These are phyloP conservation scores for Ballota nigra DNA, from an alignment of 257 asterid genomes.

Conservation along the genomic window DNA sequence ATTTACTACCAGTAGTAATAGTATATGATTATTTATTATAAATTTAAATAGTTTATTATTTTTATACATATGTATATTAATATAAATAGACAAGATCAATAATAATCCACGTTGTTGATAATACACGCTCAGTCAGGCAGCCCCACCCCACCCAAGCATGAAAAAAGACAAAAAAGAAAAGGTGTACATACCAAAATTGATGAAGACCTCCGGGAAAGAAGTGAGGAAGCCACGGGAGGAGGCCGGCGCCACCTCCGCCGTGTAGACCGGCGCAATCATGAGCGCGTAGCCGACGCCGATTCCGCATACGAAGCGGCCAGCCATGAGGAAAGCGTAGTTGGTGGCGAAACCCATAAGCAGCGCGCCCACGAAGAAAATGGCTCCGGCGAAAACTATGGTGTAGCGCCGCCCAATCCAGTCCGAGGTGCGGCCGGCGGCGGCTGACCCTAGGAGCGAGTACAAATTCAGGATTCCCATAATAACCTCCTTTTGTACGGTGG, in stretches of 20 bases:
- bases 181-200: slow-evolving; percentile 58
- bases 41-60: too few species aligned
- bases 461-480: slow-evolving; percentile 67
- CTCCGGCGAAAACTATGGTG: slow-evolving; percentile 78
- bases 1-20: too few species aligned
- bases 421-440: slow-evolving; percentile 86
- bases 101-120: neutral
- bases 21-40: too few species aligned
- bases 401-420: slow-evolving; percentile 87
- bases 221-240: slow-evolving; percentile 82
- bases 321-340: slow-evolving; percentile 75
- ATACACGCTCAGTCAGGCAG: too few species aligned
- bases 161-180: neutral
- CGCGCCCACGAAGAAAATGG: slow-evolving; percentile 76
- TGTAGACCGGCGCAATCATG: slow-evolving; percentile 94
- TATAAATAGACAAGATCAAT: neutral
- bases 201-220: slow-evolving; percentile 93
- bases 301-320: slow-evolving; percentile 80
- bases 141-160: slow-evolving; percentile 17
- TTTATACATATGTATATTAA: too few species aligned
- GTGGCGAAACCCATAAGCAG: slow-evolving; percentile 89
- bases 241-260: slow-evolving; percentile 93
- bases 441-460: slow-evolving; percentile 74
- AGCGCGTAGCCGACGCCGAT: slow-evolving; percentile 90
- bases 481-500: slow-evolving; percentile 46